Evolutionary conservation across 2,329 filamentous ascomycete genomes (phyloP), one percentile per base, ranked within the genome.

Genomic region (Bipolaris sorokiniana): DNA sequence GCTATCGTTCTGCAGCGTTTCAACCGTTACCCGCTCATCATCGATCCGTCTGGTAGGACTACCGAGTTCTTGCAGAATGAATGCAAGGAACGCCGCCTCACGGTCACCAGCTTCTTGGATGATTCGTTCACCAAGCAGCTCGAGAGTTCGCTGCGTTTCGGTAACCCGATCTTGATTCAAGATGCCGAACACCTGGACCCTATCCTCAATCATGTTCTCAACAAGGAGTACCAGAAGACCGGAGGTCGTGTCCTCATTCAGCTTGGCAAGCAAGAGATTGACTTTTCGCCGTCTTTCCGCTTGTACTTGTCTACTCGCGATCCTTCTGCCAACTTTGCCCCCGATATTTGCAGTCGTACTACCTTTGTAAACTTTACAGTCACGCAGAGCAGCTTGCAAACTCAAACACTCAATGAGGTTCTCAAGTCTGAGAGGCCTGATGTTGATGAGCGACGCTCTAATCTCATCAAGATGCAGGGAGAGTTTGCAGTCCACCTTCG

Each of bases 361-460:
- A 99, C 96, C 0, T 97, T 99, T 78, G 95, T 99, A 84, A 99
- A 99, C 80, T 99, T 99, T 69, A 98, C 96, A 1, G 94, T 99
- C 62, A 99, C 95, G 4, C 94, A 98, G 80, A 97, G 95, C 85
- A 98, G 94, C 83, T 84, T 99, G 72, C 95, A 97, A 80, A 98
- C 95, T 1, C 95, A 99, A 78, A 97, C 95, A 1, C 86, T 99
- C 66, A 97, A 97, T 67, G 93, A 99, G 63, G 95, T 98, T 33
- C 86, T 99, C 71, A 98, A 98, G 78, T 97, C 93, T 13, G 95
- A 99, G 82, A 88, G 96, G 54, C 95, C 96, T 3, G 95, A 99
- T 78, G 92, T 99, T 16, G 95, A 99, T 74, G 93, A 98, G 81
- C 87, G 95, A 63, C 88, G 95, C 55, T 96, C 93, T 34, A 98